A percentile compares a stretch with the other conserved stretches of the same genome.
phyloP scores from a whole-genome alignment of 805 yeast genomes.

The Limtongia smithiae region DNA sequence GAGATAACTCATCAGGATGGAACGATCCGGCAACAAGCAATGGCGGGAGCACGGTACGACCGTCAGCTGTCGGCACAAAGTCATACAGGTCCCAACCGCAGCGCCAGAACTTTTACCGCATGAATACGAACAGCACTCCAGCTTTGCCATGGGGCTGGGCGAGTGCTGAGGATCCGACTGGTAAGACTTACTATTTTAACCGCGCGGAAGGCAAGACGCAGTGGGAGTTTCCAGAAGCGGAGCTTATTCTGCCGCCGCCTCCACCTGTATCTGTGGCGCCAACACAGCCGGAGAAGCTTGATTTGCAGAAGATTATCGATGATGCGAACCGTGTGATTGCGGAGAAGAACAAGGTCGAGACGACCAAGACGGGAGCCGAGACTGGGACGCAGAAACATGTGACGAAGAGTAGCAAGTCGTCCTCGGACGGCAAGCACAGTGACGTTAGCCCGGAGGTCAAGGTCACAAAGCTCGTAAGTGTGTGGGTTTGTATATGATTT shows the following conservation, averaged over 20 bases:
- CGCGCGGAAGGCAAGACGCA: conserved; percentile 46
- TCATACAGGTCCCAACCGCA: conserved; percentile 1
- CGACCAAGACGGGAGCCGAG: background rate
- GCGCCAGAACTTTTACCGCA: conserved; percentile 6
- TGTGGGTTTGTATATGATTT: too few relatives aligned
- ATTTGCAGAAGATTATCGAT: conserved; percentile 42
- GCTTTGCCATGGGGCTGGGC: conserved; percentile 58
- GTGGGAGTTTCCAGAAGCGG: conserved; percentile 57
- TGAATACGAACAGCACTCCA: conserved; percentile 36
- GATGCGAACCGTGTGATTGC: conserved; percentile 37
- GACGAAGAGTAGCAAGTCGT: background rate
- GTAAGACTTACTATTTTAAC: conserved; percentile 54
- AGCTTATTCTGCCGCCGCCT: conserved; percentile 34
- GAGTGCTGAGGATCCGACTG: conserved; percentile 47
- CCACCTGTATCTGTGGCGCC: conserved; percentile 32
- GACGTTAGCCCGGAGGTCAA: conserved; percentile 6
- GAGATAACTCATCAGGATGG: too few relatives aligned
- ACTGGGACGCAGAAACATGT: background rate
- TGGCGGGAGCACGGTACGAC: background rate
- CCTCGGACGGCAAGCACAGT: background rate
- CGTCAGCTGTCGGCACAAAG: conserved; percentile 1
- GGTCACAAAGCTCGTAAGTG: conserved; percentile 18
- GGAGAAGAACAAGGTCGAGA: conserved; percentile 30
- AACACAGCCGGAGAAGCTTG: conserved; percentile 29
- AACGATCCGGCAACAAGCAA: background rate